phyloP scores from a whole-genome alignment of 306 rosid genomes.

The Vicia sativa region DNA sequence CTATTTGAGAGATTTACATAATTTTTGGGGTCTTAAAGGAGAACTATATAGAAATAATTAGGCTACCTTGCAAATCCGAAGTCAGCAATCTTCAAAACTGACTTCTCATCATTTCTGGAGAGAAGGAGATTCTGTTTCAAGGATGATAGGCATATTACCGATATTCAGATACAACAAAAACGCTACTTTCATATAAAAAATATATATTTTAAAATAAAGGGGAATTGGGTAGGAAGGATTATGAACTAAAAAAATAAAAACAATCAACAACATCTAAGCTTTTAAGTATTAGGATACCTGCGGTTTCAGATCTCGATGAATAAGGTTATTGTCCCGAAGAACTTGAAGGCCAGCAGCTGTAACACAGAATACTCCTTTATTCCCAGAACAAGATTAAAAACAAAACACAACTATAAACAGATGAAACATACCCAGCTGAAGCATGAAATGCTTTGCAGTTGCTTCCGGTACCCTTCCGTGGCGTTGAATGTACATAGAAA shows the following conservation, averaged over 20 bases:
- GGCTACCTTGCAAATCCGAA: constrained; percentile 98
- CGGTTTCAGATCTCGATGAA: constrained; percentile 95
- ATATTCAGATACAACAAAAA: constrained; percentile 44
- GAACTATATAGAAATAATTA: constrained; percentile 32
- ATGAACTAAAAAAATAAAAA: constrained; percentile 18
- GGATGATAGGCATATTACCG: constrained; percentile 47
- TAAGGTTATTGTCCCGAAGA: constrained; percentile 89
- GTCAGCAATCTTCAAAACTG: constrained; percentile 96
- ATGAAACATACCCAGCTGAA: constrained; percentile 76
- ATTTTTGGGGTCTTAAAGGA: constrained; percentile 10
- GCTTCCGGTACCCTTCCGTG: constrained; percentile 86
- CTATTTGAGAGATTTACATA: constrained; percentile 3
- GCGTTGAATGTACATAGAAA: constrained; percentile 79
- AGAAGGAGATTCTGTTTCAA: constrained; percentile 97
- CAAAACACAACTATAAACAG: constrained; percentile 23
- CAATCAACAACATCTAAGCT: constrained; percentile 1
- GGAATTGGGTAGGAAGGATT: constrained; percentile 25
- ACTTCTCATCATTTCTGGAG: constrained; percentile 63
- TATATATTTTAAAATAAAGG: constrained; percentile 32
- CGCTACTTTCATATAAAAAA: constrained; percentile 45
- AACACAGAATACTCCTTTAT: constrained; percentile 40
- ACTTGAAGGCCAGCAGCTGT: constrained; percentile 93
- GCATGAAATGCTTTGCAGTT: constrained; percentile 90
- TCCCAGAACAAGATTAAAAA: constrained; percentile 33
- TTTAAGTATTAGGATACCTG: constrained; percentile 58